These are phyloP conservation scores for Colletotrichum tabaci DNA, from an alignment of 2,329 filamentous ascomycete genomes.

Conservation along the genomic window DNA sequence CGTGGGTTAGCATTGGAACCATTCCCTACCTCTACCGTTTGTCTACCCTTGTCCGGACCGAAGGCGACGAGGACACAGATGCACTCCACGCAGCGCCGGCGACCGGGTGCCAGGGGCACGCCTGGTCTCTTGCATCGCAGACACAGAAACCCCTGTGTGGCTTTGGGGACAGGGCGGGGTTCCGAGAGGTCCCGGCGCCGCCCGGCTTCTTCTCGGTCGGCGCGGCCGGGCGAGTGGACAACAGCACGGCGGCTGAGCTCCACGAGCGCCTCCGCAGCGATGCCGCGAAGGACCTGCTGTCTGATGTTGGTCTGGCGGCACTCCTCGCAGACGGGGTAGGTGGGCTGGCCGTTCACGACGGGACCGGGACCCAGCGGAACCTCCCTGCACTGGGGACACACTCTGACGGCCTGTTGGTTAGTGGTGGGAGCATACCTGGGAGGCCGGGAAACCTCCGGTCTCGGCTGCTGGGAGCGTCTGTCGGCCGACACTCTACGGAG, in stretches of 20 bases:
- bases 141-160: not conserved
- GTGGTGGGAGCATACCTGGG: not conserved
- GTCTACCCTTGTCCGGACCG: not conserved
- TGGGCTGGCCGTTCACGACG: slow-evolving; percentile 5
- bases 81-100: slow-evolving; percentile 12
- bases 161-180: not conserved
- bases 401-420: not conserved
- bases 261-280: not conserved
- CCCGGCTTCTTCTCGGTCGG: not conserved
- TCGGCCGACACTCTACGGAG: not conserved
- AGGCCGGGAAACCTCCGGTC: too few relatives aligned
- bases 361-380: not conserved
- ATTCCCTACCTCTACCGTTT: not conserved
- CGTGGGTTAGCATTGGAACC: not conserved
- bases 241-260: not conserved
- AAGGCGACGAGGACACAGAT: slow-evolving; percentile 18
- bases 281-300: not conserved
- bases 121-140: not conserved
- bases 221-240: not conserved
- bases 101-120: slow-evolving; percentile 6
- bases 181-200: not conserved
- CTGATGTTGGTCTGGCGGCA: slow-evolving; percentile 22
- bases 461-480: too few relatives aligned
- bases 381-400: slow-evolving; percentile 11
- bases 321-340: slow-evolving; percentile 4